Evolutionary conservation across 2,329 filamentous ascomycete species (phyloP), one percentile per base, ranked within the genome.

Genomic region (Rhinocladiella similis): DNA sequence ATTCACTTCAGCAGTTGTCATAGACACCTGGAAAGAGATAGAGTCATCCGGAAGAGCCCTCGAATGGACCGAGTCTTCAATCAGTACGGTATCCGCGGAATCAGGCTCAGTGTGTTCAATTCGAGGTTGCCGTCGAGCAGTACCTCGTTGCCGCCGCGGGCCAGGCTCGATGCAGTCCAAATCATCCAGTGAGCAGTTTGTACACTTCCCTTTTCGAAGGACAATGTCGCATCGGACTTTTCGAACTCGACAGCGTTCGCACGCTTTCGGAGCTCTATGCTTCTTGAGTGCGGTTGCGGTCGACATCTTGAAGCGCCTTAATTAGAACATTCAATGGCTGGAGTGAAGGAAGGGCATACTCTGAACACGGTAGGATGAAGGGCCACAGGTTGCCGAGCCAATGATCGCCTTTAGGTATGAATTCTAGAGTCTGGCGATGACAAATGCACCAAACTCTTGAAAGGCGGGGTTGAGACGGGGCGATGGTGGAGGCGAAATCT

Each of bases 221-320:
- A 56, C 53, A 16, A 56, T 56, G 35, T 56, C 53, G 27, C 53
- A 56, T 12, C 53, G 47, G 9, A 56, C 53, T 29, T 56, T 56
- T 38, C 53, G 19, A 9, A 19, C 39, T 35, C 53, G 25, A 20
- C 53, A 55, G 16, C 53, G 46, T 25, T 55, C 46, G 20, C 46
- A 55, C 10, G 53, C 53, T 43, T 22, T 49, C 16, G 52, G 33
- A 5, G 52, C 52, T 19, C 49, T 42, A 3, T 29, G 49, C 49
- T 52, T 52, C 3, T 19, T 12, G 46, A 35, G 16, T 25, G 29
- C 35, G 29, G 29, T 35, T 7, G 29, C 29, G 29, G 29, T 14
- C 29, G 29, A 7, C 29, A 14, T 35, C n/a, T n/a, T n/a, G n/a
- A n/a, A n/a, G n/a, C n/a, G n/a, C n/a, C n/a, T n/a, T n/a, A n/a